These are phyloP conservation scores for Lyophyllum atratum DNA, from an alignment of 768 basidiomycete genomes.

Conservation along the genomic window DNA sequence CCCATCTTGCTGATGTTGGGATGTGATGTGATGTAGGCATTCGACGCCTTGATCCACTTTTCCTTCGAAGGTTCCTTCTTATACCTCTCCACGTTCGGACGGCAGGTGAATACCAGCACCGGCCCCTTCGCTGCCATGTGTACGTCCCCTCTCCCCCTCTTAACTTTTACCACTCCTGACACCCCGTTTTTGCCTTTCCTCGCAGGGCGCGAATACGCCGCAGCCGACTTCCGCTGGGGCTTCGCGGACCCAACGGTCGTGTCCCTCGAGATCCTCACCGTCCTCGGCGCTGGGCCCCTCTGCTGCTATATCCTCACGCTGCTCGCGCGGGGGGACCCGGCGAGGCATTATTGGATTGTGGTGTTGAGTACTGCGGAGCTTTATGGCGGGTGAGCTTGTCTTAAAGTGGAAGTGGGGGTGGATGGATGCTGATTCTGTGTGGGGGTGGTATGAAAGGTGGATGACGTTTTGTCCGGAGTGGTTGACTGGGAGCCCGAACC, in stretches of 20 bases:
- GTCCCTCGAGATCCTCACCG: slow-evolving; percentile 82
- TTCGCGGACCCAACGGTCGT: slow-evolving; percentile 77
- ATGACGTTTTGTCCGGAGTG: slow-evolving; percentile 92
- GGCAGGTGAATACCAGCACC: slow-evolving; percentile 66
- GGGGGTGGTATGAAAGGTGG: slow-evolving; percentile 53
- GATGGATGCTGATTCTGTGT: not conserved
- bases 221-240: slow-evolving; percentile 84
- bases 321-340: slow-evolving; percentile 63
- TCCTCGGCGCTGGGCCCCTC: slow-evolving; percentile 74
- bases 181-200: not conserved
- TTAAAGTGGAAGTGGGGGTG: not conserved
- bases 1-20: not conserved
- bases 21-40: slow-evolving; percentile 46
- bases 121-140: slow-evolving; percentile 77
- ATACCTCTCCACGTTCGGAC: slow-evolving; percentile 74
- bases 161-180: not conserved
- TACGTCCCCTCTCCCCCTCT: slow-evolving; percentile 35
- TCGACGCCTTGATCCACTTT: slow-evolving; percentile 82
- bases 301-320: slow-evolving; percentile 73
- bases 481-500: slow-evolving; percentile 71
- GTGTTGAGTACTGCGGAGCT: slow-evolving; percentile 76
- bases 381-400: slow-evolving; percentile 63
- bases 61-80: slow-evolving; percentile 80
- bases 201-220: slow-evolving; percentile 79
- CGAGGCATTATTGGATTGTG: slow-evolving; percentile 78